Evolutionary conservation across 2,329 filamentous ascomycete genomes (phyloP), one percentile per base, ranked within the genome.

Genomic region (Orbilia ellipsospora): DNA sequence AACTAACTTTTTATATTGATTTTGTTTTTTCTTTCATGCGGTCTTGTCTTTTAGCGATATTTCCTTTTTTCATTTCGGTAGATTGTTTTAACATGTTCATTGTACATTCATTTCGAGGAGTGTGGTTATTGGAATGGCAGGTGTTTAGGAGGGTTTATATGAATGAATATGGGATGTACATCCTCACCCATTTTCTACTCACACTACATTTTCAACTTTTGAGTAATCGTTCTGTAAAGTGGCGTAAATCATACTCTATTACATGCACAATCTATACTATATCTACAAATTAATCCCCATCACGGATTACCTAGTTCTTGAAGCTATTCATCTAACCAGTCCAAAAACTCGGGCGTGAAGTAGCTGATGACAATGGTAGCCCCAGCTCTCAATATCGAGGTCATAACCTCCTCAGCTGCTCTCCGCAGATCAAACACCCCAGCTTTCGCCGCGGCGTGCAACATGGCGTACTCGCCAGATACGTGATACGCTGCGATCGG

Each of bases 401-500:
- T 92, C 0, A 93, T 96, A 73, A 92, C 91, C 85, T 99, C 95
- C 79, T 97, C 94, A 0, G 93, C 95, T 92, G 97, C 97, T 2
- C 90, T 86, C 85, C 94, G 95, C 81, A 98, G 85, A 82, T 97
- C 94, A 81, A 98, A 99, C 2, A 99, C 95, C 3, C 95, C 95
- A 0, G 95, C 94, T 82, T 97, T 96, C 57, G 95, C 95, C 18
- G 88, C 95, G 0, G 95, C 95, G 81, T 97, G 93, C 62, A 99
- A 95, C 95, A 98, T 98, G 78, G 95, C 94, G 81, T 90, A 99
- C 84, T 99, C 95, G 79, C 95, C 95, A 80, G 92, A 95, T 73
- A 99, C 95, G 82, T 99, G 95, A 83, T 99, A 99, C 20, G 95
- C 94, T 0, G 95, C 94, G 42, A 99, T 87, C 1, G 95, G 95